A percentile compares a stretch with the other conserved stretches of the same genome.
phyloP scores from a whole-genome alignment of 306 rosid genomes.

The Dicorynia guianensis region DNA sequence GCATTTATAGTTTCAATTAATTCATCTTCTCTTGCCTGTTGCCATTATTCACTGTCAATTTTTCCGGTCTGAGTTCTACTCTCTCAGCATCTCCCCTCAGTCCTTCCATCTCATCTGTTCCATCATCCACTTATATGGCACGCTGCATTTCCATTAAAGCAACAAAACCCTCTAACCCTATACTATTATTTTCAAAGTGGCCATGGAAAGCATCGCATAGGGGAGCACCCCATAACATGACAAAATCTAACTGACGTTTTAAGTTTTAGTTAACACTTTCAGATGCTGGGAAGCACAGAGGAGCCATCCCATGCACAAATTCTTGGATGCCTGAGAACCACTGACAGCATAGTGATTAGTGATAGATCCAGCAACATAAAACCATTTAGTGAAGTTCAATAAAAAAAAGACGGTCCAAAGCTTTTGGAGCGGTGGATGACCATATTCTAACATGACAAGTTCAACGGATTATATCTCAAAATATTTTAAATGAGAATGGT shows the following conservation, averaged over 20 bases:
- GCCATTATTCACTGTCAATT: background rate
- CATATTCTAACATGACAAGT: no score
- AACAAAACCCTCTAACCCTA: no score
- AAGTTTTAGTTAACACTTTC: background rate
- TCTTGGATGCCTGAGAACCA: background rate
- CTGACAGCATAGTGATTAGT: background rate
- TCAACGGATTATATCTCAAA: no score
- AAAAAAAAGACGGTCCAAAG: background rate
- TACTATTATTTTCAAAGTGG: no score
- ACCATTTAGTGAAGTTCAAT: conserved; percentile 6
- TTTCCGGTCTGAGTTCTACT: background rate
- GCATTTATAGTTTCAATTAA: background rate
- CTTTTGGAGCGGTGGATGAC: background rate
- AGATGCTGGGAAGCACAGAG: background rate
- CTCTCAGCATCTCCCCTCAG: background rate
- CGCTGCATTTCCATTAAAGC: no score
- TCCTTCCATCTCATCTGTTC: background rate
- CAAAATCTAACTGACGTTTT: background rate
- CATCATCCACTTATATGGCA: background rate
- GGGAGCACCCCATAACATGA: background rate
- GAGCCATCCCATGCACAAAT: background rate
- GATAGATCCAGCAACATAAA: background rate
- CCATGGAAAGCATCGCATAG: no score
- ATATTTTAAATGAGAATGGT: background rate
- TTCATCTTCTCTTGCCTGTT: background rate